Percentiles rank a stretch among this genome's conserved stretches.
Evolutionary conservation across 2,329 filamentous ascomycete species (phyloP).

Genomic region (Triangularia setosa): DNA sequence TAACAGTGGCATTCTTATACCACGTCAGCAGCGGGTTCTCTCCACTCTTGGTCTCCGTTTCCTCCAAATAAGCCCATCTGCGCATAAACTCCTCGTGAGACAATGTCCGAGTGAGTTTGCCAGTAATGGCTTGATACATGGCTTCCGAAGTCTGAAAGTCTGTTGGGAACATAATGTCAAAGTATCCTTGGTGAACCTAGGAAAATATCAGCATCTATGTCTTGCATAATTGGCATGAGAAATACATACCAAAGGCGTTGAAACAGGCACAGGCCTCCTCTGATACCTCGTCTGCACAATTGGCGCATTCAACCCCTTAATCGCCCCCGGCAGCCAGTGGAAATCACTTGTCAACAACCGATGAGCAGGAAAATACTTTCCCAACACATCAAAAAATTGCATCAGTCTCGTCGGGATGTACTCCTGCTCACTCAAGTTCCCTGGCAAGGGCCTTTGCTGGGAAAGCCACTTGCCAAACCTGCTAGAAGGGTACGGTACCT

Average conservation of each 20-base stretch:
- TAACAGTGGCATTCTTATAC: conserved; percentile 93
- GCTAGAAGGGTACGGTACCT: conserved; percentile 55
- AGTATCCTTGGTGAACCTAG: conserved; percentile 95
- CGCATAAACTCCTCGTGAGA: conserved; percentile 88
- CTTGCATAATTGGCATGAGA: background rate
- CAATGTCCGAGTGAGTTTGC: conserved; percentile 80
- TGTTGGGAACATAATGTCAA: conserved; percentile 97
- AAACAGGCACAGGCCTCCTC: conserved; percentile 80
- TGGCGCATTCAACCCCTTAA: conserved; percentile 82
- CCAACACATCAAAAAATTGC: conserved; percentile 93
- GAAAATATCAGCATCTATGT: background rate
- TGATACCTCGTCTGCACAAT: conserved; percentile 95
- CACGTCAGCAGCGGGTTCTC: conserved; percentile 90
- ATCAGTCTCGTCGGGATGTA: conserved; percentile 93
- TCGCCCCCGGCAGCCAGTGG: conserved; percentile 75
- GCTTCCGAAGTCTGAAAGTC: conserved; percentile 89
- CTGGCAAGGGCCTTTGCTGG: conserved; percentile 62
- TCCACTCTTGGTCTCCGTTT: conserved; percentile 82
- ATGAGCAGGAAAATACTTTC: conserved; percentile 84
- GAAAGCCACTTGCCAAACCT: conserved; percentile 59
- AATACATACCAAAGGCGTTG: conserved; percentile 77
- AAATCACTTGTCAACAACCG: conserved; percentile 89
- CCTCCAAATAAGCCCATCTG: conserved; percentile 84
- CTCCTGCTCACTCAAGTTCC: conserved; percentile 77
- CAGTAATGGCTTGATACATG: conserved; percentile 88